These are phyloP conservation scores for Cystobasidium onofrii DNA, from an alignment of 768 basidiomycete species.

Conservation along the genomic window DNA sequence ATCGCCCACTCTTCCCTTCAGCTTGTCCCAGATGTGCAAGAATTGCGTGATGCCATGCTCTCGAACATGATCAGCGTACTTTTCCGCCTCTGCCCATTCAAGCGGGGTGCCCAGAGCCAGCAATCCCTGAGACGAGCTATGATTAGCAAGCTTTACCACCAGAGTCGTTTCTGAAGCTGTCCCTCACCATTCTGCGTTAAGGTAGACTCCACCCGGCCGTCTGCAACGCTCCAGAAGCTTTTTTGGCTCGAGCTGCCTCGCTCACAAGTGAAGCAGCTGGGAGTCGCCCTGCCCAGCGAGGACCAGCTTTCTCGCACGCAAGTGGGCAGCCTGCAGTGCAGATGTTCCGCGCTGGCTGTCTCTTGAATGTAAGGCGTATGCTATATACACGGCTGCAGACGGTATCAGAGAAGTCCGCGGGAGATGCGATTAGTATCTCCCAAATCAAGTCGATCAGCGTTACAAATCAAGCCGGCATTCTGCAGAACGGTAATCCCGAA, in stretches of 20 bases:
- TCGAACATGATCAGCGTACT: conserved; percentile 79
- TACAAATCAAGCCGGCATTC: not conserved
- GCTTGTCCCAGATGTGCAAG: conserved; percentile 78
- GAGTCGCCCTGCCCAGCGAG: too few species aligned
- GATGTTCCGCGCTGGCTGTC: too few species aligned
- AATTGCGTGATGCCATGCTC: conserved; percentile 91
- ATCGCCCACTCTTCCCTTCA: conserved; percentile 84
- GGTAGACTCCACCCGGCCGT: not conserved
- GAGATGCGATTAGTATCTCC: not conserved
- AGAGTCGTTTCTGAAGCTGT: not conserved
- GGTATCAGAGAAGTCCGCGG: not conserved
- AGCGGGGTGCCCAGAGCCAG: conserved; percentile 87
- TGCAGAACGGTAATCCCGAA: not conserved
- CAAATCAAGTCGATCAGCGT: not conserved
- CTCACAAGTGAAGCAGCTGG: too few species aligned
- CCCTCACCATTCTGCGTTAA: not conserved
- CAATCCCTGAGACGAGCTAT: conserved; percentile 53
- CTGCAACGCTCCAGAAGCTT: not conserved
- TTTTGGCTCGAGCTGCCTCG: not conserved
- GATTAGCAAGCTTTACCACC: not conserved
- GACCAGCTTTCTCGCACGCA: too few species aligned
- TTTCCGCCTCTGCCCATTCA: conserved; percentile 78
- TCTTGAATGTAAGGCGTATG: not conserved
- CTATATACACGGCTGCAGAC: not conserved
- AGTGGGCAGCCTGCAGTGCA: too few species aligned